phyloP scores from a whole-genome alignment of 371 early-diverging fungal genomes.

The Dinochytrium kinnereticum region DNA sequence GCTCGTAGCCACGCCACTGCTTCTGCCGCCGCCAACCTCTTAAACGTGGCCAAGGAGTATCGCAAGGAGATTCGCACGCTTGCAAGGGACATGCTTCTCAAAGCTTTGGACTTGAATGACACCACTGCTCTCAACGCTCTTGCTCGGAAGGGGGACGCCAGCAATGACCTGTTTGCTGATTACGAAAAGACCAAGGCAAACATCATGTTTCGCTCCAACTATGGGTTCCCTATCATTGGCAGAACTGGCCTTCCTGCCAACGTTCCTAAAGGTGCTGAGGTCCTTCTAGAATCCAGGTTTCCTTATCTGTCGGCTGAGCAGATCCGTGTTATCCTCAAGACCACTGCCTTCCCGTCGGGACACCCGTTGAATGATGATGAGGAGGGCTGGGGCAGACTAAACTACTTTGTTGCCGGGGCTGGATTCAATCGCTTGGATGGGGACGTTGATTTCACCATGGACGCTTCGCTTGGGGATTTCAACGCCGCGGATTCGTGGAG shows the following conservation, averaged over 20 bases:
- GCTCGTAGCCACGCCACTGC: constrained; percentile 26
- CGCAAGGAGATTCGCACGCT: not conserved
- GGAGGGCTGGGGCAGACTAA: constrained; percentile 36
- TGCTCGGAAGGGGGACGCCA: constrained; percentile 10
- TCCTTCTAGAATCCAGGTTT: constrained; percentile 33
- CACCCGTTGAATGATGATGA: constrained; percentile 29
- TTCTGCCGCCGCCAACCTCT: constrained; percentile 27
- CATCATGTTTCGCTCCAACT: constrained; percentile 23
- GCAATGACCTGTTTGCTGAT: constrained; percentile 29
- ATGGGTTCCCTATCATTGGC: constrained; percentile 21
- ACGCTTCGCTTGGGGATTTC: constrained; percentile 17
- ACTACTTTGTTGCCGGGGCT: constrained; percentile 32
- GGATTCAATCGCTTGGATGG: constrained; percentile 26
- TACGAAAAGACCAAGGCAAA: constrained; percentile 12
- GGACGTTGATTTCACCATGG: constrained; percentile 30
- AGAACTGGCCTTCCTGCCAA: constrained; percentile 11
- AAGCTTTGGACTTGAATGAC: not conserved
- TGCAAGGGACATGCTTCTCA: constrained; percentile 14
- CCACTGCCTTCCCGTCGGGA: constrained; percentile 29
- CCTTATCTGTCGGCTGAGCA: constrained; percentile 34
- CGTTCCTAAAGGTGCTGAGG: constrained; percentile 36
- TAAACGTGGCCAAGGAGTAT: not conserved
- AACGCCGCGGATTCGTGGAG: constrained; percentile 23
- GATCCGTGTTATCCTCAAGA: constrained; percentile 32
- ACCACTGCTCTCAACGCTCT: constrained; percentile 1